Evolutionary conservation across 495 filamentous ascomycete genomes (phyloP).

Genomic region (Bathelium albidoporum): DNA sequence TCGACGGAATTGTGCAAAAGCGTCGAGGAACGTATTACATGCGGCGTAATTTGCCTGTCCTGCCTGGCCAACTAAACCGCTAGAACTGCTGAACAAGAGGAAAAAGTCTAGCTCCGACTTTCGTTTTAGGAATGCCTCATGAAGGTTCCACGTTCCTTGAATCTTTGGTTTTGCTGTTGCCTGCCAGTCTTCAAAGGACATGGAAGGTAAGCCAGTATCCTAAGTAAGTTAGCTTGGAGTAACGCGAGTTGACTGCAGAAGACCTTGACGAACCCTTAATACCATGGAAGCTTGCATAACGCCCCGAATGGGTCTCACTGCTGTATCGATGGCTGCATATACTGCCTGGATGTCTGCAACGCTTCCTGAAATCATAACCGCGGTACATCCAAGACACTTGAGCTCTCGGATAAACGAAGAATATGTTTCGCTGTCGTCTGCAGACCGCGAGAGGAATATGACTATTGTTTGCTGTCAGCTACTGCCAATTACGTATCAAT

Average conservation of each 20-base stretch:
- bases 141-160: constrained; percentile 12
- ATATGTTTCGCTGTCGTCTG: not conserved
- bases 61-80: constrained; percentile 6
- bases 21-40: constrained; percentile 10
- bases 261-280: constrained; percentile 1
- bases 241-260: no score
- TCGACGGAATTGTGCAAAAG: constrained; percentile 11
- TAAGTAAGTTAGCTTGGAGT: not conserved
- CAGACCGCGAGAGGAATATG: not conserved
- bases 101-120: constrained; percentile 11
- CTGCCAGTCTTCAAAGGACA: constrained; percentile 5
- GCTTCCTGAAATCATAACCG: not conserved
- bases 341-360: not conserved
- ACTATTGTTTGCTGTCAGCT: not conserved
- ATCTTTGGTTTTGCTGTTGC: constrained; percentile 6
- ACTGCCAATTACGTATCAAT: not conserved
- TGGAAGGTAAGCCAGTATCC: constrained; percentile 5
- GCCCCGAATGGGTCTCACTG: constrained; percentile 1
- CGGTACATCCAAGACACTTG: not conserved
- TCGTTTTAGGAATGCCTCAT: not conserved
- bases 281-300: constrained; percentile 12
- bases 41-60: constrained; percentile 14
- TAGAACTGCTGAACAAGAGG: constrained; percentile 9
- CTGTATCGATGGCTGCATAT: not conserved
- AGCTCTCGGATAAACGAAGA: not conserved